phyloP scores from a whole-genome alignment of 192 early-diverging fungal species.

The Oehlia diaphana region DNA sequence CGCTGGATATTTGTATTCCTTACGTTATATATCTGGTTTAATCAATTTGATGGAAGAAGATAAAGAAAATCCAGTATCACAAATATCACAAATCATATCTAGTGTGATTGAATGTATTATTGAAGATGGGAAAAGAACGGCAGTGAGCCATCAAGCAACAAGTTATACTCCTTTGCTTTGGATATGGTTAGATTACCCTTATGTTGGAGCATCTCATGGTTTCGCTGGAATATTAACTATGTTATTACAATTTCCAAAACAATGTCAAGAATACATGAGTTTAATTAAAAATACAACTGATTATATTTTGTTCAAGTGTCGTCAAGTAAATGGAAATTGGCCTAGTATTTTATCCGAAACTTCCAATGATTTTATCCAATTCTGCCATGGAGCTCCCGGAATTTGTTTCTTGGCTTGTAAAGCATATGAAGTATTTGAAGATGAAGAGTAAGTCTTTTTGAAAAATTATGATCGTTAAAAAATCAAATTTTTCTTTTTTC shows the following conservation, averaged over 20 bases:
- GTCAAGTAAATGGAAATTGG: conserved; percentile 20
- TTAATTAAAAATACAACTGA: not conserved
- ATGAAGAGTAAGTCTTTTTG: conserved; percentile 9
- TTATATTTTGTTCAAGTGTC: conserved; percentile 12
- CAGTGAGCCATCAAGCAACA: not conserved
- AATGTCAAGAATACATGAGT: not conserved
- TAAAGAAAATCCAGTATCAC: no score
- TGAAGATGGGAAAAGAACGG: not conserved
- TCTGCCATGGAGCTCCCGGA: conserved; percentile 21
- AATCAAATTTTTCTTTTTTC: not conserved
- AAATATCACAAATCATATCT: not conserved
- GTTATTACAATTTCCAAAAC: not conserved
- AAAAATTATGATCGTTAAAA: not conserved
- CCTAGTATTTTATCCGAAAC: not conserved
- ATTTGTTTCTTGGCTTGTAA: conserved; percentile 23
- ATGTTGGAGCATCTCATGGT: conserved; percentile 22
- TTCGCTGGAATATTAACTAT: conserved; percentile 7
- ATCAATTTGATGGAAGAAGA: not conserved
- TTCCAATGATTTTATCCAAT: conserved; percentile 7
- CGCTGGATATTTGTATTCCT: conserved; percentile 10
- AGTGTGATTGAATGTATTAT: conserved; percentile 6
- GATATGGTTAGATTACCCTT: not conserved
- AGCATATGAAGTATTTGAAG: conserved; percentile 19
- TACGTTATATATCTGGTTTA: not conserved
- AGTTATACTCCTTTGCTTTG: conserved; percentile 8